Evolutionary conservation across 1,284 basidiomycete genomes (phyloP).

Genomic region (Pseudozyma hubeiensis): DNA sequence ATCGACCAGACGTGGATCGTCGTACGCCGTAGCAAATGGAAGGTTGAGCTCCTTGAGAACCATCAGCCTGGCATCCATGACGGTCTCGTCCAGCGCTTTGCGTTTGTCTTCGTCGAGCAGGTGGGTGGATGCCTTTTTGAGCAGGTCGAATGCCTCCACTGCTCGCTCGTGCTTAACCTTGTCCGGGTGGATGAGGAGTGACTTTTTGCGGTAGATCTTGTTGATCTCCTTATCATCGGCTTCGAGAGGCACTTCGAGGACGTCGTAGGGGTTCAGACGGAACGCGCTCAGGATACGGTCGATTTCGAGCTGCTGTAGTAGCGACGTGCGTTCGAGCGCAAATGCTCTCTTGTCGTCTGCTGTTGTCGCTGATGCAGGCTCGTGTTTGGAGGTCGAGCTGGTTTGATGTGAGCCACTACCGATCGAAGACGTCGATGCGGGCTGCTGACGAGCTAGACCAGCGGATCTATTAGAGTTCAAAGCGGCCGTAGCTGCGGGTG

Average conservation of each 20-base stretch:
- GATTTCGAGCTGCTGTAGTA: slow-evolving; percentile 70
- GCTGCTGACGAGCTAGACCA: background rate
- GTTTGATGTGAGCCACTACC: background rate
- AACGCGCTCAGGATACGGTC: slow-evolving; percentile 72
- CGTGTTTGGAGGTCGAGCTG: background rate
- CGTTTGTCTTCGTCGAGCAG: slow-evolving; percentile 67
- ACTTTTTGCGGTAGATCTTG: slow-evolving; percentile 73
- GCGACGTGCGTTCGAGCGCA: slow-evolving; percentile 51
- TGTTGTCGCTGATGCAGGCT: background rate
- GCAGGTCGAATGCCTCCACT: slow-evolving; percentile 73
- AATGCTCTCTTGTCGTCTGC: slow-evolving; percentile 26
- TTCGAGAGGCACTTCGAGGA: slow-evolving; percentile 72
- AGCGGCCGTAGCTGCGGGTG: background rate
- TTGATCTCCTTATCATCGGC: slow-evolving; percentile 72
- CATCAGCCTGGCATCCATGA: slow-evolving; percentile 68
- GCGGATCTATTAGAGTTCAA: too few relatives aligned
- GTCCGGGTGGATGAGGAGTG: slow-evolving; percentile 74
- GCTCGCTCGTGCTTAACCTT: slow-evolving; percentile 74
- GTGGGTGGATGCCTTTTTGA: slow-evolving; percentile 72
- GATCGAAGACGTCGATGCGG: too few relatives aligned
- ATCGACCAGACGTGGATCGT: slow-evolving; percentile 64
- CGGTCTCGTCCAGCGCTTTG: slow-evolving; percentile 68
- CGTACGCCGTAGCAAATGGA: slow-evolving; percentile 69
- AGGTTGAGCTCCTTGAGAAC: slow-evolving; percentile 67
- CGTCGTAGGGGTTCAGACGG: slow-evolving; percentile 74